Conservation (phyloP, 371 early-diverging fungal genomes). For the Paraphysoderma sedebokerense region DNA sequence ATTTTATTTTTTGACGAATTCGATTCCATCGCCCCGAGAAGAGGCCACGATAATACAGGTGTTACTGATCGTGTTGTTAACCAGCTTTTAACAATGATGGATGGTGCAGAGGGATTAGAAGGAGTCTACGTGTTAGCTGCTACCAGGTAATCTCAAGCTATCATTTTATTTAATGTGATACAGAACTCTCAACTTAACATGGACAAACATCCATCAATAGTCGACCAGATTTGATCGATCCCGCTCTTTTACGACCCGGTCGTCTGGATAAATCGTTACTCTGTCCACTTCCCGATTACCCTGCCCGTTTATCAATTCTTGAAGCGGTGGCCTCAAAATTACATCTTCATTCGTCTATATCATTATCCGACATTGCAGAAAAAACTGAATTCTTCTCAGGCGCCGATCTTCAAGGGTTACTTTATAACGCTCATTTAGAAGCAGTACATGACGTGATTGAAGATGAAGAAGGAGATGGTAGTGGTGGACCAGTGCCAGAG, state of each 20-base stretch:
- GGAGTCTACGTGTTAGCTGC: slow-evolving; percentile 89
- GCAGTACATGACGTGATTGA: slow-evolving; percentile 61
- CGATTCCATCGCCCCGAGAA: slow-evolving; percentile 82
- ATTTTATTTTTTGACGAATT: slow-evolving; percentile 94
- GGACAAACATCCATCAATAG: slow-evolving; percentile 5
- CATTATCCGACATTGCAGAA: slow-evolving; percentile 28
- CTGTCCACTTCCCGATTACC: slow-evolving; percentile 17
- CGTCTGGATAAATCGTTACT: slow-evolving; percentile 39
- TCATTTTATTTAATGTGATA: slow-evolving; percentile 9
- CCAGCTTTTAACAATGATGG: slow-evolving; percentile 89
- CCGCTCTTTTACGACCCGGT: slow-evolving; percentile 49
- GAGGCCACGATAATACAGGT: slow-evolving; percentile 82
- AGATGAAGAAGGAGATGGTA: too few relatives aligned
- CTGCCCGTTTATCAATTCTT: slow-evolving; percentile 20
- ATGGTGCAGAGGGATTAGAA: slow-evolving; percentile 83
- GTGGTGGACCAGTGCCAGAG: slow-evolving; percentile 23
- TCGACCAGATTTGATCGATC: slow-evolving; percentile 39
- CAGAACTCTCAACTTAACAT: not conserved
- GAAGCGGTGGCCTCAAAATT: slow-evolving; percentile 16
- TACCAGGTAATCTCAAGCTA: slow-evolving; percentile 45
- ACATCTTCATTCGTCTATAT: slow-evolving; percentile 4
- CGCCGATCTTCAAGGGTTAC: slow-evolving; percentile 83
- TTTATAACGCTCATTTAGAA: slow-evolving; percentile 82
- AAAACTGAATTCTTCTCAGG: slow-evolving; percentile 64
- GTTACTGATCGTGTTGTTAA: slow-evolving; percentile 91